phyloP scores from a whole-genome alignment of 129 eudicot species.

The Tagetes patula region DNA sequence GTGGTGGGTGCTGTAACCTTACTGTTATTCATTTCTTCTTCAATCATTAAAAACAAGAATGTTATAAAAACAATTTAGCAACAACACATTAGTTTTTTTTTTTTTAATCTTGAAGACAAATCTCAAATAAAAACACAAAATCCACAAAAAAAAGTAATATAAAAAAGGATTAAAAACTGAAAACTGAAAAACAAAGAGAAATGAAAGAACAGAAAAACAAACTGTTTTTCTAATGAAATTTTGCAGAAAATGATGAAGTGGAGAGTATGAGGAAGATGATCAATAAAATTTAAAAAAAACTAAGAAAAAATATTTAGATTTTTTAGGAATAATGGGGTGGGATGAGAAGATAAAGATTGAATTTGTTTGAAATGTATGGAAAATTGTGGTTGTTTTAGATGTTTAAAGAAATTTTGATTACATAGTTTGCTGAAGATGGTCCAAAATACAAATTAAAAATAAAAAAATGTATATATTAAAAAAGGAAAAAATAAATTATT shows the following conservation, averaged over 20 bases:
- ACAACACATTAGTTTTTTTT: not conserved
- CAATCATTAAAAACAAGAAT: slow-evolving; percentile 31
- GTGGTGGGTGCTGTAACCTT: slow-evolving; percentile 59
- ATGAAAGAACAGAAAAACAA: slow-evolving; percentile 26
- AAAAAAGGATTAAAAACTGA: slow-evolving; percentile 15
- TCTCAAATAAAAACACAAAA: slow-evolving; percentile 21
- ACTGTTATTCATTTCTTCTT: slow-evolving; percentile 49
- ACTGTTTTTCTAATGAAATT: slow-evolving; percentile 23
- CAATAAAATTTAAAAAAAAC: slow-evolving; percentile 9
- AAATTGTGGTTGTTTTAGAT: slow-evolving; percentile 46
- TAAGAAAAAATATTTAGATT: slow-evolving; percentile 16
- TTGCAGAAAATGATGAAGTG: slow-evolving; percentile 21
- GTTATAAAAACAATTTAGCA: not conserved
- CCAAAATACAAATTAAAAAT: slow-evolving; percentile 43
- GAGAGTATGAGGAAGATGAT: slow-evolving; percentile 31
- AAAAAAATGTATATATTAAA: slow-evolving; percentile 20
- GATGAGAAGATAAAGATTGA: slow-evolving; percentile 47
- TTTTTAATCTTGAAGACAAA: slow-evolving; percentile 6
- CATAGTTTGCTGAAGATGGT: slow-evolving; percentile 55
- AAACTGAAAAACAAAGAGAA: slow-evolving; percentile 16
- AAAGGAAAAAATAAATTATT: slow-evolving; percentile 37
- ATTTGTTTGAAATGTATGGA: slow-evolving; percentile 39
- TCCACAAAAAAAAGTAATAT: not conserved
- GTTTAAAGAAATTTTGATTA: slow-evolving; percentile 48
- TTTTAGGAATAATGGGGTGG: slow-evolving; percentile 34